Conservation (phyloP, 1,139 yeast species). For the Yamadazyma diospyri region DNA sequence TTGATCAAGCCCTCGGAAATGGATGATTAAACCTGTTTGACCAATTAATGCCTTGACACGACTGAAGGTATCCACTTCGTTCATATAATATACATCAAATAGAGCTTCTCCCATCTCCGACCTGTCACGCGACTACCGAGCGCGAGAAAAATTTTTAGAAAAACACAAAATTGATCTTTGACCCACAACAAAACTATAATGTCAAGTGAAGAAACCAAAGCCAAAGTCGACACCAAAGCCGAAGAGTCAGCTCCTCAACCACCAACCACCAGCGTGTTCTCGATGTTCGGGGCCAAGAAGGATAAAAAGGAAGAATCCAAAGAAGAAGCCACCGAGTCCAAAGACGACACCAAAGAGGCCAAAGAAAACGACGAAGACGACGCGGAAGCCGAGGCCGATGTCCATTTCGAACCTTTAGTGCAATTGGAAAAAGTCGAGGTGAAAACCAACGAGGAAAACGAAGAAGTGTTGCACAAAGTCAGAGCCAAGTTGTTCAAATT, state of each 20-base stretch:
- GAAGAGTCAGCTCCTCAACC: constrained; percentile 33
- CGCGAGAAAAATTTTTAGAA: constrained; percentile 3
- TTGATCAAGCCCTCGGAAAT: constrained; percentile 93
- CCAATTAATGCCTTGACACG: not conserved
- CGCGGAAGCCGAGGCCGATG: constrained; percentile 88
- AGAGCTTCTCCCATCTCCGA: not conserved
- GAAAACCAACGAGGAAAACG: constrained; percentile 95
- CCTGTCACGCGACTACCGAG: constrained; percentile 1
- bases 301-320: constrained; percentile 50
- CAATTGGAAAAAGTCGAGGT: constrained; percentile 89
- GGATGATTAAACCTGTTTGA: constrained; percentile 52
- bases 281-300: constrained; percentile 88
- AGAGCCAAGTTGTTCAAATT: constrained; percentile 95
- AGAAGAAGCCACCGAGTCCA: constrained; percentile 26
- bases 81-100: not conserved
- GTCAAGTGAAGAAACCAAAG: constrained; percentile 23
- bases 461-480: constrained; percentile 81
- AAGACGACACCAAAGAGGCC: constrained; percentile 27
- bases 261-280: constrained; percentile 76
- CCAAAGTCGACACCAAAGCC: constrained; percentile 13
- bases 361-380: constrained; percentile 54
- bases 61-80: not conserved
- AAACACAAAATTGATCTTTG: not conserved
- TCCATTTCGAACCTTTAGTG: constrained; percentile 94
- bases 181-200: constrained; percentile 1